These are phyloP conservation scores for Fragilariopsis cylindrus DNA, from an alignment of 108 stramenopile genomes.

Conservation along the genomic window DNA sequence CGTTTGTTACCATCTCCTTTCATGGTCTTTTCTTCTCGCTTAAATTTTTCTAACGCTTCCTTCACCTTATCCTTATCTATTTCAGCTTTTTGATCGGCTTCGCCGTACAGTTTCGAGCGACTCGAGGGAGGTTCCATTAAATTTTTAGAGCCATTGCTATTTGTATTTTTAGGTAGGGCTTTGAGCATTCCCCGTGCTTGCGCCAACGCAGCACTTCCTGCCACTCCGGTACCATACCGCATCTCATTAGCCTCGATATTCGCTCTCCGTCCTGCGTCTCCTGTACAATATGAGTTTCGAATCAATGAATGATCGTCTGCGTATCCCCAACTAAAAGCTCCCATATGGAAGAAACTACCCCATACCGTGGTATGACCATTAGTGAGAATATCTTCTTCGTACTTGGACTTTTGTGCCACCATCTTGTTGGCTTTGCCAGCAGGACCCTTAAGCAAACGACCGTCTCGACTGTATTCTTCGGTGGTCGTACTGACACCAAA, in stretches of 20 bases:
- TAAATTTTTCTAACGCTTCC: slow-evolving; percentile 62
- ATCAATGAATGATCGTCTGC: slow-evolving; percentile 95
- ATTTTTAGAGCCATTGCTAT: slow-evolving; percentile 15
- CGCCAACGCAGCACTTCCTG: slow-evolving; percentile 79
- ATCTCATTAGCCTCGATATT: slow-evolving; percentile 89
- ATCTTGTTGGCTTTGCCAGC: not conserved
- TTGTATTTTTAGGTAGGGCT: slow-evolving; percentile 44
- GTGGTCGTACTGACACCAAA: slow-evolving; percentile 70
- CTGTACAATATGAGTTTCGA: slow-evolving; percentile 91
- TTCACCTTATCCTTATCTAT: slow-evolving; percentile 83
- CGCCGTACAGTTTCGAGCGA: slow-evolving; percentile 87
- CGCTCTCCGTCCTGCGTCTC: slow-evolving; percentile 87
- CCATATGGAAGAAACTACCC: slow-evolving; percentile 95
- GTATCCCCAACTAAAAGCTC: slow-evolving; percentile 95
- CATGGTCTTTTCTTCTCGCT: slow-evolving; percentile 31
- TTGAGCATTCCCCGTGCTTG: slow-evolving; percentile 85
- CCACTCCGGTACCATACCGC: slow-evolving; percentile 71
- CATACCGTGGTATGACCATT: slow-evolving; percentile 95
- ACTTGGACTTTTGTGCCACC: slow-evolving; percentile 81
- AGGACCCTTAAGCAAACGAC: slow-evolving; percentile 63
- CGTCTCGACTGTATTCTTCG: slow-evolving; percentile 88
- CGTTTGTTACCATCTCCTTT: slow-evolving; percentile 55
- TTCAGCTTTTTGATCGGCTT: slow-evolving; percentile 65
- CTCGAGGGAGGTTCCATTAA: slow-evolving; percentile 41
- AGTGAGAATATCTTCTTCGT: slow-evolving; percentile 92